phyloP scores from a whole-genome alignment of 2,329 filamentous ascomycete species.

The Neocucurbitaria cava region DNA sequence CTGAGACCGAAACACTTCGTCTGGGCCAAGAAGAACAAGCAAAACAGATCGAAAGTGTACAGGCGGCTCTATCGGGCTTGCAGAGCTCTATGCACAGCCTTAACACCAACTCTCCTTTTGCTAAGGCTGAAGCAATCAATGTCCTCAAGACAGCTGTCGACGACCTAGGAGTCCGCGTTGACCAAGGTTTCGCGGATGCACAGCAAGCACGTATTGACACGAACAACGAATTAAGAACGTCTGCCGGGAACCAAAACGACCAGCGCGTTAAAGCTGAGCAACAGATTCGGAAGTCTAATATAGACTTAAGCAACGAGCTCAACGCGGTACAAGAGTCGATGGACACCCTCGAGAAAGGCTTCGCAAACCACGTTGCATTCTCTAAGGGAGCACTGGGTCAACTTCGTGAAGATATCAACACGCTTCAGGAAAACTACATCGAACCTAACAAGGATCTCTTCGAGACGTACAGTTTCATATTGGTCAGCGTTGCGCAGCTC shows the following conservation, averaged over 20 bases:
- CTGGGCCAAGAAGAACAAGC: not conserved
- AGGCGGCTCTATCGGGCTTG: not conserved
- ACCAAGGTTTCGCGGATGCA: not conserved
- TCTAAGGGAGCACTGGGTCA: not conserved
- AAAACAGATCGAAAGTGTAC: not conserved
- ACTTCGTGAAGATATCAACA: slow-evolving; percentile 10
- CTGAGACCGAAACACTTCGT: not conserved
- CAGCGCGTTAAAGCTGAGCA: slow-evolving; percentile 1
- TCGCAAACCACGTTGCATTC: not conserved
- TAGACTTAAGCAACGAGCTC: not conserved
- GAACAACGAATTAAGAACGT: slow-evolving; percentile 4
- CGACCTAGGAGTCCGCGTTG: not conserved
- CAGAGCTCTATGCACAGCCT: not conserved
- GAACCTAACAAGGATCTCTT: slow-evolving; percentile 12
- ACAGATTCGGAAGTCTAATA: not conserved
- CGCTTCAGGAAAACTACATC: slow-evolving; percentile 6
- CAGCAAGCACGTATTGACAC: not conserved
- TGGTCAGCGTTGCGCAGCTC: slow-evolving; percentile 8
- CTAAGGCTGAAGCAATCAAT: not conserved
- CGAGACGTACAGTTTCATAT: not conserved
- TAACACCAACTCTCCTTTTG: not conserved
- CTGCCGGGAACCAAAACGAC: slow-evolving; percentile 1
- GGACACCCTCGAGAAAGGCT: not conserved
- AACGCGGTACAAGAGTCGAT: not conserved
- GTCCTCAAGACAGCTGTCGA: not conserved